Conservation (phyloP, 1,284 basidiomycete species). For the Ceratobasidium sp. region DNA sequence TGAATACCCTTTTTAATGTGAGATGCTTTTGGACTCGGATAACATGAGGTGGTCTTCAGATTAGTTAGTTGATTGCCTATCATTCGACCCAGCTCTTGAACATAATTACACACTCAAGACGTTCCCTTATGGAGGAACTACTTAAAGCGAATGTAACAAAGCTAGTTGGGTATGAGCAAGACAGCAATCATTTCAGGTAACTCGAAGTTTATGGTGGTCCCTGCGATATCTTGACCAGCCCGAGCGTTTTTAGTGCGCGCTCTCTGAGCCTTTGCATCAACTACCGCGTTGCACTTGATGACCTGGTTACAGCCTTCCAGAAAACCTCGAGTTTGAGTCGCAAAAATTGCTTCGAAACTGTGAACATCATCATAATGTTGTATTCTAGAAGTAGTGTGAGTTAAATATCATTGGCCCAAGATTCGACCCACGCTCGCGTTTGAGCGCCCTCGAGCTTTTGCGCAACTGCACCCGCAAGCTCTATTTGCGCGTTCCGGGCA, state of each 20-base stretch:
- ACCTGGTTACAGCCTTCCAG: constrained; percentile 3
- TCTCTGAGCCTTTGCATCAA: neutral
- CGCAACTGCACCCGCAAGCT: constrained; percentile 2
- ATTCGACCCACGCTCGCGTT: constrained; percentile 11
- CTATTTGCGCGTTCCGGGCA: constrained; percentile 3
- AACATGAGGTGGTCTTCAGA: neutral
- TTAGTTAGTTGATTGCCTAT: neutral
- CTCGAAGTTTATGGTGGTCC: constrained; percentile 1
- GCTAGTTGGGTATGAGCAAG: neutral
- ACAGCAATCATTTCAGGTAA: neutral
- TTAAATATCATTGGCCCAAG: neutral
- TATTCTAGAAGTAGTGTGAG: neutral
- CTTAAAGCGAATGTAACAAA: too few species aligned
- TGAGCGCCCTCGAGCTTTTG: neutral
- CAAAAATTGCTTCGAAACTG: constrained; percentile 15
- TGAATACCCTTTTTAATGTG: constrained; percentile 34
- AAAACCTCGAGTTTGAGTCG: constrained; percentile 8
- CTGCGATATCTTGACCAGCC: constrained; percentile 14
- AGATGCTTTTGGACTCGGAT: constrained; percentile 2
- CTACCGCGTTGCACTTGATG: neutral
- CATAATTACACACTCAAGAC: too few species aligned
- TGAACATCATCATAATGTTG: neutral
- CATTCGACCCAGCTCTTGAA: neutral
- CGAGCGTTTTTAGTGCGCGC: constrained; percentile 6
- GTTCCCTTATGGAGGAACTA: too few species aligned